Percentiles rank a stretch among this genome's conserved stretches.
Conservation (phyloP, 768 basidiomycete genomes). For the Dioszegia aurantiaca region DNA sequence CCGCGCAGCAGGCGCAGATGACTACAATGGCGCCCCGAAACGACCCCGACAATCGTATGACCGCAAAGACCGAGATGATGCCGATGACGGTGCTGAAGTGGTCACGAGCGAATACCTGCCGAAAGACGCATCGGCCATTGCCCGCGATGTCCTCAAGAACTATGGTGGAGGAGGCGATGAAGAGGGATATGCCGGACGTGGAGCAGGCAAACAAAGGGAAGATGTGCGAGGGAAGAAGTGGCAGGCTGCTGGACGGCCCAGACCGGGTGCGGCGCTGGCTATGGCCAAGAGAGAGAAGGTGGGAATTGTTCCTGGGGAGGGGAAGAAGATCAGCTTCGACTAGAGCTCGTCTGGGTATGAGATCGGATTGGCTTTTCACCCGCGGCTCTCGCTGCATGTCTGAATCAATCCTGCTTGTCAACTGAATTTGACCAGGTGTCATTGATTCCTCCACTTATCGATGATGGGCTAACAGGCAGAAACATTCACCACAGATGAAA, state of each 20-base stretch:
- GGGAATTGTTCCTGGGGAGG: conserved; percentile 53
- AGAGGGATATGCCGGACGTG: background rate
- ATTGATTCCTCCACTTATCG: too few species aligned
- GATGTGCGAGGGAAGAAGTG: conserved; percentile 51
- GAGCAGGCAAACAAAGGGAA: conserved; percentile 15
- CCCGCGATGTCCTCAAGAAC: conserved; percentile 4
- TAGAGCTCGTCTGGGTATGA: conserved; percentile 18
- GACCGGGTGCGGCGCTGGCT: conserved; percentile 55
- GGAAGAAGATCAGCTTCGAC: conserved; percentile 55
- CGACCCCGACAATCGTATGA: conserved; percentile 15
- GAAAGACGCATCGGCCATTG: background rate
- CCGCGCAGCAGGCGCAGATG: conserved; percentile 10
- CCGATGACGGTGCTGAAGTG: background rate
- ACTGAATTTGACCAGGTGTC: too few species aligned
- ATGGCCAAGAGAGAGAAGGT: conserved; percentile 55
- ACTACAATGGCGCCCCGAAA: conserved; percentile 11
- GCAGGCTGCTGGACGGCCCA: conserved; percentile 49
- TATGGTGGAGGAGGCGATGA: conserved; percentile 17
- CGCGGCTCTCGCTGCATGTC: too few species aligned
- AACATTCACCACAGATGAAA: too few species aligned
- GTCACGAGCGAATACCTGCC: background rate
- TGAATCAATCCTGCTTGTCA: too few species aligned
- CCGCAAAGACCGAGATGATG: conserved; percentile 4
- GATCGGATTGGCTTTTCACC: background rate
- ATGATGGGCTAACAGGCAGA: too few species aligned